These are phyloP conservation scores for Carex myosuroides DNA, from an alignment of 176 grass and related monocot species.

Conservation along the genomic window DNA sequence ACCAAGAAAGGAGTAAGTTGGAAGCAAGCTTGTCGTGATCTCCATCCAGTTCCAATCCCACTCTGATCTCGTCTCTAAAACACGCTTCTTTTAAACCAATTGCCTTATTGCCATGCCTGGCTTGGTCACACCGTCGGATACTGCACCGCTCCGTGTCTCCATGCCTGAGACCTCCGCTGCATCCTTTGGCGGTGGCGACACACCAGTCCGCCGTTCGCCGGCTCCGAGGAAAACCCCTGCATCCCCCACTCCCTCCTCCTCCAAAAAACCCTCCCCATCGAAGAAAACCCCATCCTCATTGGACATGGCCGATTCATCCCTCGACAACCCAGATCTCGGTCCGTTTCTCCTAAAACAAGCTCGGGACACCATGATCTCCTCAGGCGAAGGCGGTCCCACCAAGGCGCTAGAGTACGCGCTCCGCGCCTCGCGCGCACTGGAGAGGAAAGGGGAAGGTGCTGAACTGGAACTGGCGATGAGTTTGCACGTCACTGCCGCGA, in stretches of 20 bases:
- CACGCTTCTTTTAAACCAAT: neutral
- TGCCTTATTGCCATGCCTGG: slow-evolving; percentile 30
- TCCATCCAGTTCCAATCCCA: neutral
- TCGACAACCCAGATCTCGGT: slow-evolving; percentile 99
- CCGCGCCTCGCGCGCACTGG: slow-evolving; percentile 68
- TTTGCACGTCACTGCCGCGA: slow-evolving; percentile 88
- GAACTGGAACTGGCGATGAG: slow-evolving; percentile 98
- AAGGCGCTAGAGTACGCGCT: slow-evolving; percentile 88
- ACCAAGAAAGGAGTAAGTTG: slow-evolving; percentile 18
- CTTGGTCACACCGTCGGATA: slow-evolving; percentile 32
- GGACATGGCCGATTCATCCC: slow-evolving; percentile 24
- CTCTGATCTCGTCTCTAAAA: neutral
- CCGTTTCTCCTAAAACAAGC: slow-evolving; percentile 94
- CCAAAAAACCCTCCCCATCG: slow-evolving; percentile 18
- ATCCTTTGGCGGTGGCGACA: neutral
- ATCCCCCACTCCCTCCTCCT: neutral
- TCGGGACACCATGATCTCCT: slow-evolving; percentile 74
- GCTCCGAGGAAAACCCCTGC: neutral
- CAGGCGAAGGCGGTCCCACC: slow-evolving; percentile 57
- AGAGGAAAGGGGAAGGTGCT: slow-evolving; percentile 67
- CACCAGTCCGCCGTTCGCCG: neutral
- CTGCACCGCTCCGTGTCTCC: slow-evolving; percentile 22
- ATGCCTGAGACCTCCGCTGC: slow-evolving; percentile 15
- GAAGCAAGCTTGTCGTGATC: slow-evolving; percentile 11
- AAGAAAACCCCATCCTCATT: neutral